Conservation (phyloP, 129 eudicot species). For the Flaveria ramosissima region DNA sequence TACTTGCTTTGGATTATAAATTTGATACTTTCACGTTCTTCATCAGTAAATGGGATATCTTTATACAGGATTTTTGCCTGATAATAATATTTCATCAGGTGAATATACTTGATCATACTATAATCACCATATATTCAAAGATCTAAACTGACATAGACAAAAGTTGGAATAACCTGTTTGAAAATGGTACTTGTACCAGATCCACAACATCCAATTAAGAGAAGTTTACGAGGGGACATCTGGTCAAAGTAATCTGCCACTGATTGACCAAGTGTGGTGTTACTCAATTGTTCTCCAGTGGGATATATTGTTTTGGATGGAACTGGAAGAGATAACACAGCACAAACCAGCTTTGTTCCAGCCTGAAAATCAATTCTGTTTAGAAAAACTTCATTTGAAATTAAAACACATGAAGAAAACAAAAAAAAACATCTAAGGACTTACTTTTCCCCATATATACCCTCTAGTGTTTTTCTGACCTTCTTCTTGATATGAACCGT, state of each 20-base stretch:
- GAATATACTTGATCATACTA: not conserved
- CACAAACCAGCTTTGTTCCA: slow-evolving; percentile 90
- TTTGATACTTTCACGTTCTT: slow-evolving; percentile 84
- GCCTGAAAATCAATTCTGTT: slow-evolving; percentile 52
- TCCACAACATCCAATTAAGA: slow-evolving; percentile 82
- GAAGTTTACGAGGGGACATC: slow-evolving; percentile 65
- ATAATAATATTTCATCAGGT: slow-evolving; percentile 25
- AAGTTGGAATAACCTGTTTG: slow-evolving; percentile 65
- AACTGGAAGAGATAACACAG: slow-evolving; percentile 89
- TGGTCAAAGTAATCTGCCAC: slow-evolving; percentile 74
- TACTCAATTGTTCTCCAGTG: slow-evolving; percentile 61
- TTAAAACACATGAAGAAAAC: not conserved
- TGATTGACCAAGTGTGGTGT: slow-evolving; percentile 43
- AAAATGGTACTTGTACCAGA: slow-evolving; percentile 96
- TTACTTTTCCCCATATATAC: slow-evolving; percentile 97
- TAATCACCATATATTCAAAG: not conserved
- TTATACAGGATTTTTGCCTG: slow-evolving; percentile 91
- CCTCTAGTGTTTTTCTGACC: slow-evolving; percentile 98
- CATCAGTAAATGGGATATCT: slow-evolving; percentile 74
- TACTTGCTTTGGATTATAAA: slow-evolving; percentile 79
- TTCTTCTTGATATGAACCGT: slow-evolving; percentile 99
- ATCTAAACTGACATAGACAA: not conserved
- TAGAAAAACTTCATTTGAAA: not conserved
- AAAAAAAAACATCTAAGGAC: slow-evolving; percentile 15
- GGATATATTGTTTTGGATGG: slow-evolving; percentile 69